These are phyloP conservation scores for Pichia ethanolica DNA, from an alignment of 805 yeast species.

Conservation along the genomic window DNA sequence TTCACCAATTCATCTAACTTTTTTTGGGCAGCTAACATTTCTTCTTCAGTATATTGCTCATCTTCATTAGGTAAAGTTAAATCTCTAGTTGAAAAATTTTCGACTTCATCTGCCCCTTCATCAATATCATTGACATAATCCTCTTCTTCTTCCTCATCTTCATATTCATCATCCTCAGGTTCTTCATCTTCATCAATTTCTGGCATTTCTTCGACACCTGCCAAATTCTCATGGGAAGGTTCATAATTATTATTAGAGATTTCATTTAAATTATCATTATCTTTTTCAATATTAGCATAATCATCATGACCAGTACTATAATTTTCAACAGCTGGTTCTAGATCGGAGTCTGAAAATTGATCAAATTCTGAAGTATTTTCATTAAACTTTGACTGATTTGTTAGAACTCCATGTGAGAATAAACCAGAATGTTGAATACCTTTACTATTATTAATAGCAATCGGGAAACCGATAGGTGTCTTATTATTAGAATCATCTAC, in stretches of 20 bases:
- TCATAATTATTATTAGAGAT: too few relatives aligned
- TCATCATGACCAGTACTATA: not conserved
- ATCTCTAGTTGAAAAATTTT: not conserved
- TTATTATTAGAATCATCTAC: too few relatives aligned
- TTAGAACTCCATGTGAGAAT: not conserved
- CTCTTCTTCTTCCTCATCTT: not conserved
- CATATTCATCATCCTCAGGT: not conserved
- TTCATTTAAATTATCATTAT: too few relatives aligned
- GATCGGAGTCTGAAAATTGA: not conserved
- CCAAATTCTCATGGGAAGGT: too few relatives aligned
- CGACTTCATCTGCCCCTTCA: constrained; percentile 9
- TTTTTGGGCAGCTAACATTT: constrained; percentile 21
- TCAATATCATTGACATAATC: constrained; percentile 5
- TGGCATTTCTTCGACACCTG: not conserved
- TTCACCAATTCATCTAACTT: constrained; percentile 22
- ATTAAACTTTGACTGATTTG: not conserved
- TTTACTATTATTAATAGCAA: not conserved
- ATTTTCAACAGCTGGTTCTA: not conserved
- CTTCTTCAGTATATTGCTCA: constrained; percentile 18
- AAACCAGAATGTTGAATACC: not conserved
- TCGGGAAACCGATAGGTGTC: too few relatives aligned
- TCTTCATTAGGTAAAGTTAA: not conserved
- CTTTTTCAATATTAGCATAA: too few relatives aligned
- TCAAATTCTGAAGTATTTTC: not conserved
- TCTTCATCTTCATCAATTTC: not conserved